These are phyloP conservation scores for Maudiozyma pseudohumilis DNA, from an alignment of 805 yeast species.

Conservation along the genomic window DNA sequence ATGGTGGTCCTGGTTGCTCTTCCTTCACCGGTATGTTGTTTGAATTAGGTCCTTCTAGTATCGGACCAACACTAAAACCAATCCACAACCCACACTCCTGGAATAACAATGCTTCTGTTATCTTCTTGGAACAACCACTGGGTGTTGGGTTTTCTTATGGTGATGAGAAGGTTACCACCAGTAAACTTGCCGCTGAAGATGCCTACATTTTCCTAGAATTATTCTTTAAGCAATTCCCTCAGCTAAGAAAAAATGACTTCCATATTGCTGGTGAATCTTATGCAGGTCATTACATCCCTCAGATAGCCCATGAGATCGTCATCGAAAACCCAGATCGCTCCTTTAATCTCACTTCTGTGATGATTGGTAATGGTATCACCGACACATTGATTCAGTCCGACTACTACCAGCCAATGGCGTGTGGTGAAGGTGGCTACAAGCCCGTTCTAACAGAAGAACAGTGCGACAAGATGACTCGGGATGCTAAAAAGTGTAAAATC, in stretches of 20 bases:
- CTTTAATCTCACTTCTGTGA: conserved; percentile 62
- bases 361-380: conserved; percentile 91
- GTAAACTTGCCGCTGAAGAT: conserved; percentile 80
- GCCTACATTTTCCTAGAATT: conserved; percentile 75
- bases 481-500: conserved; percentile 55
- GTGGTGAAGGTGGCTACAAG: conserved; percentile 79
- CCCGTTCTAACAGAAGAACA: conserved; percentile 60
- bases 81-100: conserved; percentile 74
- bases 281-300: conserved; percentile 78
- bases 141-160: conserved; percentile 88
- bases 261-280: conserved; percentile 81
- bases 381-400: conserved; percentile 72
- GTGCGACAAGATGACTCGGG: conserved; percentile 53
- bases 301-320: conserved; percentile 46
- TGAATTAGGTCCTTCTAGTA: conserved; percentile 82
- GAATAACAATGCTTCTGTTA: conserved; percentile 84
- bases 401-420: conserved; percentile 87
- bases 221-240: conserved; percentile 77
- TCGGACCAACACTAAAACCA: conserved; percentile 58
- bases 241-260: conserved; percentile 47
- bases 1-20: conserved; percentile 96
- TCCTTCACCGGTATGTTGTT: conserved; percentile 83
- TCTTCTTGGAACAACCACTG: conserved; percentile 89
- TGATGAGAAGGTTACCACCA: conserved; percentile 46
- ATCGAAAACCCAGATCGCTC: conserved; percentile 36